phyloP scores from a whole-genome alignment of 176 grass and related monocot genomes.

The Carex littledalei region DNA sequence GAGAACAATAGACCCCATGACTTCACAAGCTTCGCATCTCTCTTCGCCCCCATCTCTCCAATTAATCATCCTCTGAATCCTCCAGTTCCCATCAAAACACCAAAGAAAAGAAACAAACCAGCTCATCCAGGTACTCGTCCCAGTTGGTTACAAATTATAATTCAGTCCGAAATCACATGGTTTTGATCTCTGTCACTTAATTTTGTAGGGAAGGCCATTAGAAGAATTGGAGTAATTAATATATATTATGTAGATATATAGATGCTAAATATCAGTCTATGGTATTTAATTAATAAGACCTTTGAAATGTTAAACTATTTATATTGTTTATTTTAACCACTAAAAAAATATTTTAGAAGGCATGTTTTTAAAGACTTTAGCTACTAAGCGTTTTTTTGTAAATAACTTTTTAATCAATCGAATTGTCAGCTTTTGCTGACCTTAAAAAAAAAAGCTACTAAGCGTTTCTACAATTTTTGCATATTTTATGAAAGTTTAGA shows the following conservation, averaged over 20 bases:
- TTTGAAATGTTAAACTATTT: background rate
- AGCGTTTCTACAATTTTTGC: background rate
- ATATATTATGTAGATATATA: background rate
- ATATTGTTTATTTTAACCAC: background rate
- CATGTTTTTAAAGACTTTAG: background rate
- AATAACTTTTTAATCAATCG: no score
- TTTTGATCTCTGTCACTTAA: background rate
- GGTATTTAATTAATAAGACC: background rate
- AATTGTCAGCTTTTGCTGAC: no score
- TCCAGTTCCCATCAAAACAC: slow-evolving; percentile 6
- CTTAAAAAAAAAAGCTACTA: background rate
- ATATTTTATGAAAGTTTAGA: slow-evolving; percentile 10
- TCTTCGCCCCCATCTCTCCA: slow-evolving; percentile 14
- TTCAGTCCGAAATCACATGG: background rate
- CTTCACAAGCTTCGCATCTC: slow-evolving; percentile 20
- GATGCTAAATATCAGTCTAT: background rate
- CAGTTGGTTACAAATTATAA: background rate
- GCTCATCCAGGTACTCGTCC: slow-evolving; percentile 20
- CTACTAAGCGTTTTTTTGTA: background rate
- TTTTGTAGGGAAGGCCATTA: background rate
- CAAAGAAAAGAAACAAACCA: slow-evolving; percentile 25
- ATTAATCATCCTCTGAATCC: background rate
- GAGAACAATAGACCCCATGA: slow-evolving; percentile 8
- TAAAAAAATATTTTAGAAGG: background rate
- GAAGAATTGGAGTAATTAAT: background rate